These are phyloP conservation scores for Hanseniaspora gamundiae DNA, from an alignment of 1,139 yeast species.

Conservation along the genomic window DNA sequence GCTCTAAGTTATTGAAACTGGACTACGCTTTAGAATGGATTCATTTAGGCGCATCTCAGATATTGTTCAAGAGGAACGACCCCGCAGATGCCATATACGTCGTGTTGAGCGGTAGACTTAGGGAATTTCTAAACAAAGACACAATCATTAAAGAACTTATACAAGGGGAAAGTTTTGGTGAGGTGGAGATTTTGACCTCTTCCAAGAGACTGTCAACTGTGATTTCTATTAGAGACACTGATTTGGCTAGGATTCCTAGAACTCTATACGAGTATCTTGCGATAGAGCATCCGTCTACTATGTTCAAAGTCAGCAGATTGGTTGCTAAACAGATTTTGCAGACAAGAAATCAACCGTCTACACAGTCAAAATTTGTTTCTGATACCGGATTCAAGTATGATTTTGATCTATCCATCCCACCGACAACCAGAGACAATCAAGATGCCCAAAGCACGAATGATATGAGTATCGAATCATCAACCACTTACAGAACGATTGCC, in stretches of 20 bases:
- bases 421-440: constrained; percentile 8
- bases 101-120: constrained; percentile 77
- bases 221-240: constrained; percentile 87
- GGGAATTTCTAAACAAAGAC: constrained; percentile 35
- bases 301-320: constrained; percentile 79
- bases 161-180: constrained; percentile 92
- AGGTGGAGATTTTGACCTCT: constrained; percentile 85
- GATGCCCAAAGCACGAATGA: not conserved
- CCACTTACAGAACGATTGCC: constrained; percentile 63
- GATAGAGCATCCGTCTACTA: constrained; percentile 73
- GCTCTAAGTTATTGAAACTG: constrained; percentile 55
- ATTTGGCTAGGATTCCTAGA: constrained; percentile 85
- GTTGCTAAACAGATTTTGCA: constrained; percentile 59
- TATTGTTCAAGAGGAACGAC: constrained; percentile 71
- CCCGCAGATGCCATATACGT: constrained; percentile 87
- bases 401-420: constrained; percentile 16
- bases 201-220: constrained; percentile 60
- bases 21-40: constrained; percentile 96
- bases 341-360: constrained; percentile 9
- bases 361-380: constrained; percentile 6
- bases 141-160: constrained; percentile 69
- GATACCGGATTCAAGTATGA: constrained; percentile 16
- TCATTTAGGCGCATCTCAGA: constrained; percentile 74
- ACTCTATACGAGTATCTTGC: constrained; percentile 77
- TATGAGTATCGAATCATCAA: constrained; percentile 17